phyloP scores from a whole-genome alignment of 2,329 filamentous ascomycete genomes.

The Teratosphaeria epicoccoides region DNA sequence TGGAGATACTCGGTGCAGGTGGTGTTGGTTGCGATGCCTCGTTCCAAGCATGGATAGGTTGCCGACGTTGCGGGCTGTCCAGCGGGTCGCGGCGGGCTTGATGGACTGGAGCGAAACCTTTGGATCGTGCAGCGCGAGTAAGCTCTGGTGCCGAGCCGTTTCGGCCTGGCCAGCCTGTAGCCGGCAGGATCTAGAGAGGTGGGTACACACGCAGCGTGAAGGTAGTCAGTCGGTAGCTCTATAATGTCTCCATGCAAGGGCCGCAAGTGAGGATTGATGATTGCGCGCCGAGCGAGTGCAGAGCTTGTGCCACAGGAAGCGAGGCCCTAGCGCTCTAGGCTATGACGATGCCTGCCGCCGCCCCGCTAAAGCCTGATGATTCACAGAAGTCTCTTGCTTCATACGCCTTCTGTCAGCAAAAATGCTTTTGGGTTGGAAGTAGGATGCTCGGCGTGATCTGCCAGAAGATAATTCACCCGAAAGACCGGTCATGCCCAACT shows the following conservation, averaged over 20 bases:
- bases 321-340: neutral
- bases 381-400: neutral
- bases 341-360: constrained; percentile 1
- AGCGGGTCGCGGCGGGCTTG: constrained; percentile 10
- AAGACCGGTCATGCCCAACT: neutral
- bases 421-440: too few relatives aligned
- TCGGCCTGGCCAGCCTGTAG: constrained; percentile 3
- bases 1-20: constrained; percentile 16
- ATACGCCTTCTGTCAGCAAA: neutral
- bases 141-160: constrained; percentile 8
- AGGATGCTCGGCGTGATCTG: too few relatives aligned
- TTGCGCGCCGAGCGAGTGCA: constrained; percentile 8
- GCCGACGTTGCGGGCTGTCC: constrained; percentile 8
- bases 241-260: constrained; percentile 5
- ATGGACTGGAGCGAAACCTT: neutral
- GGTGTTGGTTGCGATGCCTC: constrained; percentile 3
- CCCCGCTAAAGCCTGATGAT: neutral
- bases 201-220: constrained; percentile 4
- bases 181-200: constrained; percentile 1
- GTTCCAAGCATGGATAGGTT: constrained; percentile 12
- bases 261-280: constrained; percentile 3
- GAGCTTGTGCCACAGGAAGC: constrained; percentile 4
- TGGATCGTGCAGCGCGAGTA: constrained; percentile 8
- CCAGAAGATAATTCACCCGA: too few relatives aligned
- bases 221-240: constrained; percentile 1